Percentiles rank a stretch among this genome's conserved stretches.
Conservation (phyloP, 2,329 filamentous ascomycete genomes). For the Trichoderma breve region DNA sequence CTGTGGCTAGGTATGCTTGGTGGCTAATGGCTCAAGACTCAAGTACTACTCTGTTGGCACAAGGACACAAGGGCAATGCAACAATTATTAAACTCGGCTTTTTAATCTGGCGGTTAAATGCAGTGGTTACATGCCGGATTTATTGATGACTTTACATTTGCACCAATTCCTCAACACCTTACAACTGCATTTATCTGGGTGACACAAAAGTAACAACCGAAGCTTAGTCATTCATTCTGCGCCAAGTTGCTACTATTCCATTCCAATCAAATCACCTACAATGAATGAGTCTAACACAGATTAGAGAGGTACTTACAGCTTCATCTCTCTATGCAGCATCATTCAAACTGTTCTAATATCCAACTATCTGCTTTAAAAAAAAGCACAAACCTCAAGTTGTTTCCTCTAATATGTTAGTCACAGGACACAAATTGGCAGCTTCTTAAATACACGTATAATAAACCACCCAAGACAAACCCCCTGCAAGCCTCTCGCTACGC, state of each 20-base stretch:
- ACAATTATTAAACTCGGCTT: not conserved
- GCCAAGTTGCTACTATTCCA: not conserved
- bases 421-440: not conserved
- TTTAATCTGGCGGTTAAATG: not conserved
- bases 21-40: not conserved
- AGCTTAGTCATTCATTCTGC: not conserved
- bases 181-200: not conserved
- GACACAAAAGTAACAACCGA: not conserved
- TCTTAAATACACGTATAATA: not conserved
- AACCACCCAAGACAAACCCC: not conserved
- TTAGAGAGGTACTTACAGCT: not conserved
- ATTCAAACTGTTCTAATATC: not conserved
- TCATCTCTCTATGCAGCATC: not conserved
- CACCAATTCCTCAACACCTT: not conserved
- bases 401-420: not conserved
- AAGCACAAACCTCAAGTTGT: not conserved
- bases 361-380: not conserved
- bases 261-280: not conserved
- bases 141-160: not conserved
- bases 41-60: not conserved
- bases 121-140: not conserved
- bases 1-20: not conserved
- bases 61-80: not conserved
- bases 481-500: not conserved
- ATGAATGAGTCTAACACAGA: not conserved